Base-by-base conservation (phyloP, 2,329 filamentous ascomycete species). In the Drechslerella stenobrocha region DNA sequence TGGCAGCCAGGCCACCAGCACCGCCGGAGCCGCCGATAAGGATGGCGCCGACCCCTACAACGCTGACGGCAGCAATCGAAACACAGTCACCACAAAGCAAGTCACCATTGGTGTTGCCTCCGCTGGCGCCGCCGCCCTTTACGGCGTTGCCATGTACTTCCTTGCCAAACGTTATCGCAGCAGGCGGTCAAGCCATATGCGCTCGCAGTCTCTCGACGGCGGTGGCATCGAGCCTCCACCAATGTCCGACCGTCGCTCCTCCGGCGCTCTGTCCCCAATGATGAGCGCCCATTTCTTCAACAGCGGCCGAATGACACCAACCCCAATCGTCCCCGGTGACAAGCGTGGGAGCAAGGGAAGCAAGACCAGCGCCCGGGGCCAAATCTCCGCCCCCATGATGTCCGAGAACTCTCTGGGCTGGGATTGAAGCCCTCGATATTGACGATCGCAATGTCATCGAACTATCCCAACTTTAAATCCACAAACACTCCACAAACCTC, bases 341-440 rank as follows among this genome's bases (percentile, higher is more conserved):
- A 83, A 82, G 72, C 91, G 88, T 75, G 87, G 87, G 71, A 83
- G 84, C 65, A 82, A 81, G 71, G 82, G 82, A 67, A 79, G 79
- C 48, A 76, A 75, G 63, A 76, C 75, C 50, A 86, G 81, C 71
- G 81, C 83, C 57, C 79, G 86, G 70, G 86, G 85, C 56, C 82
- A 85, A 74, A 83, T 96, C 76, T 95, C 89, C 69, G 89, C 89
- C 30, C 91, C 91, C 2, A 88, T 96, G 70, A 91, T 91, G 77
- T 87, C 90, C 2, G 90, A 95, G 80, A 96, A 96, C 81, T 95
- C 90, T 52, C 83, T 96, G 71, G 91, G 91, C 74, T 96, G 91
- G 91, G 95, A 95, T 80, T 96, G 82, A 84, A 73, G 51, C 48
- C 56, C 55, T 44, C 26, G 23, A 34, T 24, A 32, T 52, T 69